Percentiles rank a stretch among this genome's conserved stretches.
phyloP scores from a whole-genome alignment of 257 asterid genomes.

The Parsonsia alboflavescens region DNA sequence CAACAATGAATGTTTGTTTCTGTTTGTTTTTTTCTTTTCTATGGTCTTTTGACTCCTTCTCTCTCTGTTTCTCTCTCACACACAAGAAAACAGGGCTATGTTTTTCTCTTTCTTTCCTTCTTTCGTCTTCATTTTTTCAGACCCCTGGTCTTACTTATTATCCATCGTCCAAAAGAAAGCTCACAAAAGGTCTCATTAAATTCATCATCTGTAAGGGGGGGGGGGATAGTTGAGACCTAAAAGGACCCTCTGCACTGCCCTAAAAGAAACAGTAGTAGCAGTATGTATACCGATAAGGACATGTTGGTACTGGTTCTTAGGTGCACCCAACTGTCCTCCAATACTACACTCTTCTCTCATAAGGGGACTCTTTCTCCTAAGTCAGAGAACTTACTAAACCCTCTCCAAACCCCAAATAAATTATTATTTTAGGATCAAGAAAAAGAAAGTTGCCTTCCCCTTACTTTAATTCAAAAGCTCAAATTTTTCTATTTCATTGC shows the following conservation, averaged over 20 bases:
- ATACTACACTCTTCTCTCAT: background rate
- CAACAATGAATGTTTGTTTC: slow-evolving; percentile 11
- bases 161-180: slow-evolving; percentile 24
- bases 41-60: slow-evolving; percentile 13
- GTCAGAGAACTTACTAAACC: slow-evolving; percentile 15
- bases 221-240: background rate
- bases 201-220: slow-evolving; percentile 19
- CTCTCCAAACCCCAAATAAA: slow-evolving; percentile 12
- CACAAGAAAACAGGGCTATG: background rate
- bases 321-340: slow-evolving; percentile 41
- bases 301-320: slow-evolving; percentile 23
- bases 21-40: slow-evolving; percentile 16
- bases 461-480: slow-evolving; percentile 56
- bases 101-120: background rate
- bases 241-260: slow-evolving; percentile 2
- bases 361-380: background rate
- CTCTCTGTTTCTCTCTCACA: background rate
- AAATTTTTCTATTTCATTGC: slow-evolving; percentile 41
- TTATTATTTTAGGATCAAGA: slow-evolving; percentile 10
- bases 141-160: slow-evolving; percentile 3
- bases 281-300: slow-evolving; percentile 19
- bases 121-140: background rate
- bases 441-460: slow-evolving; percentile 31
- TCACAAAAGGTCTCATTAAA: slow-evolving; percentile 24
- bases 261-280: slow-evolving; percentile 6